phyloP scores from a whole-genome alignment of 169 alveolate genomes.

The Eimeria zaria region DNA sequence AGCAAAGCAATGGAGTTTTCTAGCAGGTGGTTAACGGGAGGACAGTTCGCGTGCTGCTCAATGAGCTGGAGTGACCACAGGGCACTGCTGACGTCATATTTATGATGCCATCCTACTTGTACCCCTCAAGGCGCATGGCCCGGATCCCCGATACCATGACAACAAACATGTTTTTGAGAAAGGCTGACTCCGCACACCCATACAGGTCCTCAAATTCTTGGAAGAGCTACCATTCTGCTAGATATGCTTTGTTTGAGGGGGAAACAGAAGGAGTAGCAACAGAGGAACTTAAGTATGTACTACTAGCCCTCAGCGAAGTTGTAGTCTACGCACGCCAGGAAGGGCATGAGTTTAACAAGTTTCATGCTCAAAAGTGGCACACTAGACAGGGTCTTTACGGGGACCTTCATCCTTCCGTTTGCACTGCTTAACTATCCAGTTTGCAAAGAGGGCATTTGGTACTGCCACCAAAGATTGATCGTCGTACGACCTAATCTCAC shows the following conservation, averaged over 20 bases:
- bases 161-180: not conserved
- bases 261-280: not conserved
- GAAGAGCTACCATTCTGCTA: not conserved
- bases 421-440: slow-evolving; percentile 74
- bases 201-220: not conserved
- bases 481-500: slow-evolving; percentile 22
- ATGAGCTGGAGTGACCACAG: not conserved
- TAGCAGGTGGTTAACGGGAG: not conserved
- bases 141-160: not conserved
- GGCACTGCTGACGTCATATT: no score
- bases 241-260: not conserved
- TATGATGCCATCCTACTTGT: not conserved
- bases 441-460: slow-evolving; percentile 56
- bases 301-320: not conserved
- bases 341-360: not conserved
- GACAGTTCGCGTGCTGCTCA: not conserved
- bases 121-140: not conserved
- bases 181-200: not conserved
- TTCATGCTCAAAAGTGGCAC: not conserved
- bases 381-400: not conserved
- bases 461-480: slow-evolving; percentile 34
- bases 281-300: not conserved
- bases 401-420: slow-evolving; percentile 30
- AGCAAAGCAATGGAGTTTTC: not conserved
- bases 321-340: not conserved